Percentiles rank a stretch among this genome's conserved stretches.
Evolutionary conservation across 192 early-diverging fungal species (phyloP).

Genomic region (Mortierella hygrophila): DNA sequence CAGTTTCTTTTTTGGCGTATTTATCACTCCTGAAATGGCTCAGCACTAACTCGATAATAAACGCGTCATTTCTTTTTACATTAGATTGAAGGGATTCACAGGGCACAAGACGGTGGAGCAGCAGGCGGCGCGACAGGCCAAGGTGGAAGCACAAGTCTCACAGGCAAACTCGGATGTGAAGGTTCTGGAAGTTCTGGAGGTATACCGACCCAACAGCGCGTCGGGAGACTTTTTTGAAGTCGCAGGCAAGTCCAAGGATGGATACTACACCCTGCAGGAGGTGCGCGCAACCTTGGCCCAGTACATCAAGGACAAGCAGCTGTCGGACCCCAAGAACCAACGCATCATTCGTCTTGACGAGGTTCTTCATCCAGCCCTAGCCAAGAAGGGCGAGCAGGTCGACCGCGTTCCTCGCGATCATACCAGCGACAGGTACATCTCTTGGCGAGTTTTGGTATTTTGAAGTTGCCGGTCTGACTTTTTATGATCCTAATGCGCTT

Average conservation of each 20-base stretch:
- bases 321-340: constrained; percentile 70
- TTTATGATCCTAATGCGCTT: not conserved
- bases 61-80: not conserved
- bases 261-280: constrained; percentile 70
- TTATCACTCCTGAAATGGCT: not conserved
- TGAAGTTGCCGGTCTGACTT: not conserved
- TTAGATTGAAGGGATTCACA: constrained; percentile 32
- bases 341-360: constrained; percentile 40
- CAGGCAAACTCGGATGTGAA: constrained; percentile 24
- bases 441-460: not conserved
- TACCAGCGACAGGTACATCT: constrained; percentile 31
- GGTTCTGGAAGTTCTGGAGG: constrained; percentile 60
- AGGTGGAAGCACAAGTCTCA: constrained; percentile 23
- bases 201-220: constrained; percentile 64
- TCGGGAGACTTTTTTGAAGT: constrained; percentile 67
- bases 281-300: constrained; percentile 68
- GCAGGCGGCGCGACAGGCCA: constrained; percentile 34
- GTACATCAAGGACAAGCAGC: constrained; percentile 72
- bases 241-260: constrained; percentile 60
- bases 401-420: constrained; percentile 39
- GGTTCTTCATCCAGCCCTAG: constrained; percentile 17
- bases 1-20: not conserved
- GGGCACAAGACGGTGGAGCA: constrained; percentile 55
- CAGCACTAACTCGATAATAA: not conserved
- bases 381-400: constrained; percentile 33